Percentiles rank a stretch among this genome's conserved stretches.
Evolutionary conservation across 257 asterid species (phyloP).

Genomic region (Nicotiana sylvestris): DNA sequence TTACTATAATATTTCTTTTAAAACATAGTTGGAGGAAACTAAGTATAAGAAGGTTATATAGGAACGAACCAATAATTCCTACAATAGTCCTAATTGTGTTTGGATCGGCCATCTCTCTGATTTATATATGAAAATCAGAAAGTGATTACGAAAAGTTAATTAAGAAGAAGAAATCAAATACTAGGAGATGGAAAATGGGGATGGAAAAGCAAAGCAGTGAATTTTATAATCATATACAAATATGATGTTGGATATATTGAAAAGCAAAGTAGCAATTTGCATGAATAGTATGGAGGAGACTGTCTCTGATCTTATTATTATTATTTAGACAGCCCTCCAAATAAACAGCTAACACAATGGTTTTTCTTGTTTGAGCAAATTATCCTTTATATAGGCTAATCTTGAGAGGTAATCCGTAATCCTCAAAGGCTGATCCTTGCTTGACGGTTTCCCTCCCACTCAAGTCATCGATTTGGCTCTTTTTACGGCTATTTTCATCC

Average conservation of each 20-base stretch:
- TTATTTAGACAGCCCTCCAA: not conserved
- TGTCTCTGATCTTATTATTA: not conserved
- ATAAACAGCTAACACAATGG: not conserved
- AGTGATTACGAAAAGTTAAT: not conserved
- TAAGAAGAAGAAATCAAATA: not conserved
- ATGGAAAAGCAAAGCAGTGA: not conserved
- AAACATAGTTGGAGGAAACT: not conserved
- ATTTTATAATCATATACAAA: not conserved
- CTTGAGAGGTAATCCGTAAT: no score
- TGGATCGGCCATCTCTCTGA: conserved; percentile 19
- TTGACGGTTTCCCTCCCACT: no score
- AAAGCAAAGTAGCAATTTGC: not conserved
- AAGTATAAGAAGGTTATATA: not conserved
- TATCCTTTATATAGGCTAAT: not conserved
- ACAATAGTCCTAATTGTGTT: conserved; percentile 31
- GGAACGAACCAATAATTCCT: conserved; percentile 50
- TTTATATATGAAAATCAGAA: not conserved
- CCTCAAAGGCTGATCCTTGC: no score
- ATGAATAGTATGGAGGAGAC: not conserved
- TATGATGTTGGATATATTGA: not conserved
- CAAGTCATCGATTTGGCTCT: no score
- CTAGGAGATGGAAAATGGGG: not conserved
- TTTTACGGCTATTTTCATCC: no score
- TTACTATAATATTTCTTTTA: not conserved
- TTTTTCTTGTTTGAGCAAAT: not conserved